Conservation (phyloP, 202 grass and related monocot genomes). For the Thinopyrum obtusiflorum region DNA sequence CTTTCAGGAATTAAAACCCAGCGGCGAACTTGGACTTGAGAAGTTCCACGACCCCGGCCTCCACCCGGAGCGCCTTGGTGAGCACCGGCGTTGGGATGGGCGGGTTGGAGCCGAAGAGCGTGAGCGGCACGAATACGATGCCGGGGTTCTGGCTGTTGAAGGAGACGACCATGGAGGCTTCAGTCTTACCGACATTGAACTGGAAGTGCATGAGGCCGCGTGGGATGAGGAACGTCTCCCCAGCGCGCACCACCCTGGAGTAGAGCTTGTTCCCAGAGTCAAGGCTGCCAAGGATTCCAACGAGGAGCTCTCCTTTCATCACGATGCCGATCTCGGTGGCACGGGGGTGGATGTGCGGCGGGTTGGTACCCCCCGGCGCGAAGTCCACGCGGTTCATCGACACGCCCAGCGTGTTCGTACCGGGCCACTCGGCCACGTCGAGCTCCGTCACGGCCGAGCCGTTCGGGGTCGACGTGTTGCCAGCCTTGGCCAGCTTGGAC, state of each 20-base stretch:
- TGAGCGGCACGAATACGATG: conserved; percentile 32
- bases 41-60: conserved; percentile 28
- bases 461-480: conserved; percentile 38
- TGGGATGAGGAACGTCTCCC: conserved; percentile 58
- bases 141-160: conserved; percentile 73
- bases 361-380: conserved; percentile 51
- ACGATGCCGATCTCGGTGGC: conserved; percentile 51
- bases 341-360: conserved; percentile 60
- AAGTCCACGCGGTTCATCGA: conserved; percentile 78
- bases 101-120: conserved; percentile 58
- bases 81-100: no score
- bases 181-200: conserved; percentile 49
- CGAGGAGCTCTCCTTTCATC: conserved; percentile 41
- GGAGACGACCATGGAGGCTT: conserved; percentile 46
- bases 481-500: background rate
- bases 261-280: conserved; percentile 40
- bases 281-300: conserved; percentile 52
- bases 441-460: conserved; percentile 52
- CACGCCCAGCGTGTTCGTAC: conserved; percentile 60
- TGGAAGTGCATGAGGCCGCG: conserved; percentile 64
- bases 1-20: background rate
- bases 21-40: conserved; percentile 59
- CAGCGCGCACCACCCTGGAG: conserved; percentile 47
- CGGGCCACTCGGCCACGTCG: conserved; percentile 41
- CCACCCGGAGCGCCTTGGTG: conserved; percentile 58